Evolutionary conservation across 2,329 filamentous ascomycete species (phyloP), one percentile per base, ranked within the genome.

Genomic region (Phialocephala sp.): DNA sequence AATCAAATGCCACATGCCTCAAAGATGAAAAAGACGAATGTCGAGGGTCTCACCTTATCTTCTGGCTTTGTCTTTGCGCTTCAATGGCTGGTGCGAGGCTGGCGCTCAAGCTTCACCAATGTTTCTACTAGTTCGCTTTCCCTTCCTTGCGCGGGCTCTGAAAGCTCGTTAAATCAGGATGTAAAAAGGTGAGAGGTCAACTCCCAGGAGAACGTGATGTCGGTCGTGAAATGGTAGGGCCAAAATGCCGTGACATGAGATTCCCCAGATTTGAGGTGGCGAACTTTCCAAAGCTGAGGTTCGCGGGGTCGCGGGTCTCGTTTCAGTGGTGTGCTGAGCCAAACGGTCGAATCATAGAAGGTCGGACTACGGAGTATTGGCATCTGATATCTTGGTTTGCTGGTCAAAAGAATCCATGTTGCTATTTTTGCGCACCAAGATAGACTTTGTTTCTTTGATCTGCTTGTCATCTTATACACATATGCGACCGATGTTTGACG

Each of bases 321-420:
- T 54, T 54, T 54, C 50, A 54, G 50, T 54, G 50, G 50, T 24
- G 50, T 54, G 27, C 50, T 54, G 27, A 54, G 50, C 50, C 22
- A 54, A 54, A 27, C 27, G 24, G 22, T 54, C 50, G 50, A 54
- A 54, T 54, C 50, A 54, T 54, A 27, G 8, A 18, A 54, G 4
- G 11, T 12, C 37, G 37, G 37, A 54, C 22, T n/a, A 22, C 45
- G 45, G 45, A 50, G 15, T 11, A 20, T 50, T 24, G 45, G 45
- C 45, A 50, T 54, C 22, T 54, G 50, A 54, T 35, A 18, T 54
- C 8, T 54, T 54, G 11, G 24, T 54, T 52, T 54, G 50, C 50
- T 54, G 50, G 15, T 32, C 24, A 1, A 32, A 4, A 32, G 24
- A 18, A 54, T 54, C 50, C 24, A 32, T 54, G 50, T 11, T 54